A percentile compares a stretch with the other conserved stretches of the same genome.
Evolutionary conservation across 1,139 yeast genomes (phyloP).

Genomic region (Suhomyces chickasaworum): DNA sequence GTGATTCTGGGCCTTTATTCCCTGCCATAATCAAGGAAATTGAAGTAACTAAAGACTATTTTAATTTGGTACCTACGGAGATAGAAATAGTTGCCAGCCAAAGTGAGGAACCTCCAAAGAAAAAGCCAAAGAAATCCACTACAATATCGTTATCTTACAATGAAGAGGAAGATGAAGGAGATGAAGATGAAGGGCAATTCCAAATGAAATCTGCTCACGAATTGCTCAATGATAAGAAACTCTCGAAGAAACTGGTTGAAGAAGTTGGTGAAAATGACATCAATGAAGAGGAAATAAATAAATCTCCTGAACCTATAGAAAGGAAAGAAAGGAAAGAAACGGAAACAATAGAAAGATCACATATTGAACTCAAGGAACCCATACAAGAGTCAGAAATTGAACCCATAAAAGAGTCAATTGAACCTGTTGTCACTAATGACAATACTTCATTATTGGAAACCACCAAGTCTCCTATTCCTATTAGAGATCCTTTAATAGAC

Average conservation of each 20-base stretch:
- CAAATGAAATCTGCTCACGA: constrained; percentile 57
- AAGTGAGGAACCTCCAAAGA: constrained; percentile 16
- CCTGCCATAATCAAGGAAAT: constrained; percentile 49
- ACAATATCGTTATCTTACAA: constrained; percentile 26
- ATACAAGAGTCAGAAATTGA: no score
- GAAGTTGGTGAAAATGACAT: no score
- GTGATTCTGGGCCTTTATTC: constrained; percentile 49
- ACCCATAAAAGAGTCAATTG: no score
- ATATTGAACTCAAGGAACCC: no score
- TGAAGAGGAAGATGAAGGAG: constrained; percentile 37
- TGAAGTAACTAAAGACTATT: constrained; percentile 42
- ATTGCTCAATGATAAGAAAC: constrained; percentile 5
- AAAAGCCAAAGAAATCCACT: constrained; percentile 20
- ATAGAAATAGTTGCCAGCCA: constrained; percentile 4
- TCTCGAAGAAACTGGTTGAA: constrained; percentile 5
- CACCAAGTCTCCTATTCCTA: constrained; percentile 9
- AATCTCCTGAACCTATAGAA: no score
- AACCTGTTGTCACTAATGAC: no score
- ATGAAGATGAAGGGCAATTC: constrained; percentile 34
- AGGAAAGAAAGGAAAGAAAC: no score
- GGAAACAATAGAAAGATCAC: no score
- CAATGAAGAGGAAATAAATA: no score
- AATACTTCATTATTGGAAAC: no score
- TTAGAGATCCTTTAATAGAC: constrained; percentile 28
- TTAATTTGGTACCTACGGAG: constrained; percentile 35